phyloP scores from a whole-genome alignment of 345 rosid genomes.

The Salix koriyanagi region DNA sequence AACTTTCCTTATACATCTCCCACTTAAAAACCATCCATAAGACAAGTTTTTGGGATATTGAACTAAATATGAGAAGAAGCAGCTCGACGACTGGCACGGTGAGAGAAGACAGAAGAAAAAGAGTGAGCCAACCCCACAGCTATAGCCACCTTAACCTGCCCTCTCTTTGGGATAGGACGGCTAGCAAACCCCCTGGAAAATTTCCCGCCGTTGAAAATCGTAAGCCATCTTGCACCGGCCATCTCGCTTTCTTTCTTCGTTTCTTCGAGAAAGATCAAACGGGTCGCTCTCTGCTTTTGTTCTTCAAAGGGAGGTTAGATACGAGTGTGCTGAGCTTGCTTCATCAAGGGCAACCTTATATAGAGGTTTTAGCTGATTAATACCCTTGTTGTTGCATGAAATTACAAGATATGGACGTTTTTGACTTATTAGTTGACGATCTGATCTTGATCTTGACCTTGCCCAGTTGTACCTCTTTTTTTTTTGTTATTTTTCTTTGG shows the following conservation, averaged over 20 bases:
- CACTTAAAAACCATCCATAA: background rate
- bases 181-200: constrained; percentile 25
- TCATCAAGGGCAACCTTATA: background rate
- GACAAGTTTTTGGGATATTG: background rate
- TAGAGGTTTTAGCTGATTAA: background rate
- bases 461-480: background rate
- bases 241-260: constrained; percentile 12
- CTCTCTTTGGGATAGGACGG: constrained; percentile 74
- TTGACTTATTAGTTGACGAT: constrained; percentile 22
- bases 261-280: background rate
- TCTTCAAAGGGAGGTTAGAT: background rate
- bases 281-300: background rate
- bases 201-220: constrained; percentile 24
- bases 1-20: background rate
- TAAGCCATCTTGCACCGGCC: constrained; percentile 32
- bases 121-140: constrained; percentile 50
- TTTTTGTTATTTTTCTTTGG: background rate
- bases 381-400: background rate
- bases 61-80: constrained; percentile 24
- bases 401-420: background rate
- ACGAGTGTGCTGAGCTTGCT: no score
- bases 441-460: constrained; percentile 25
- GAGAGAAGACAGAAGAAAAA: constrained; percentile 53
- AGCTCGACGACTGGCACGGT: constrained; percentile 11
- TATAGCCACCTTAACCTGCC: constrained; percentile 66